Evolutionary conservation across 129 eudicot genomes (phyloP), one percentile per base, ranked within the genome.

Genomic region (Smallanthus sonchifolius): DNA sequence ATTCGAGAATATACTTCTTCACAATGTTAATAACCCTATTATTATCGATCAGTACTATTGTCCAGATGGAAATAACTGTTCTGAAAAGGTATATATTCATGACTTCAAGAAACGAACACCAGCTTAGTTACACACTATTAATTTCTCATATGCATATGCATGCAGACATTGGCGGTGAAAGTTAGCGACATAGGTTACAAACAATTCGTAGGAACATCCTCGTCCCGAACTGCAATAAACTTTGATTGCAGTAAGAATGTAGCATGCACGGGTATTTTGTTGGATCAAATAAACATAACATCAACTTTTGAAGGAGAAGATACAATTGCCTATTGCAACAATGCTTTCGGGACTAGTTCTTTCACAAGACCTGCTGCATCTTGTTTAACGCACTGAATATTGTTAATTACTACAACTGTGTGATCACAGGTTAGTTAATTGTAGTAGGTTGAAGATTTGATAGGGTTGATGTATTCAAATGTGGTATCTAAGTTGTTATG

Each of bases 31-130:
- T 11, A 81, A 83, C 68, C 95, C 95, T n/a, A 80, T 88, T 8
- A 71, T 85, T 20, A 79, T 88, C 52, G 85, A 88, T 65, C 91
- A 88, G 38, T 39, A 72, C 44, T 88, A 88, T 68, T 85, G 84
- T 72, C 69, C 75, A 0, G 7, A n/a, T 7, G 8, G 16, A 17
- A 42, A 32, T 20, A 51, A 75, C 34, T 76, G 77, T 28, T 63
- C 73, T 28, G 6, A 11, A 52, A 7, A 60, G 74, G 81, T 73
- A 42, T 4, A 0, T 3, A 4, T n/a, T n/a, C n/a, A n/a, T n/a
- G n/a, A n/a, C n/a, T n/a, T n/a, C n/a, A 36, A 32, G 24, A 47
- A 61, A 37, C 13, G 20, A 15, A 45, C 38, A n/a, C n/a, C n/a
- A n/a, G n/a, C n/a, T n/a, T n/a, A n/a, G n/a, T n/a, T n/a, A n/a